Evolutionary conservation across 2,329 filamentous ascomycete species (phyloP).

Genomic region (Aspergillus melleus): DNA sequence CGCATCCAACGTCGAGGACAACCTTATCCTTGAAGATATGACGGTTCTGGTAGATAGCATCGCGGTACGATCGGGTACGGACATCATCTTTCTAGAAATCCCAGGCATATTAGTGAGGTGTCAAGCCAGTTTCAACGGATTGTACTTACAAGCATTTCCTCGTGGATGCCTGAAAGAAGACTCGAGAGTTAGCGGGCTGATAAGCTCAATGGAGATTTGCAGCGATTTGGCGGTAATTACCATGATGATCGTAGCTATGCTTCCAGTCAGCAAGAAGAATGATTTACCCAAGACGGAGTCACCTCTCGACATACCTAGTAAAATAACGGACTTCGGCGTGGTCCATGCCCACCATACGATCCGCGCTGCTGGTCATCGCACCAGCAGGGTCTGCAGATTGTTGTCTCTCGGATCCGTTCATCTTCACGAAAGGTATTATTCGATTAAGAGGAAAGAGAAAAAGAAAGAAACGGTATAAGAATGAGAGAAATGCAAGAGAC

Average conservation of each 20-base stretch:
- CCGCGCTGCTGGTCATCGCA: constrained; percentile 43
- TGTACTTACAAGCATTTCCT: constrained; percentile 89
- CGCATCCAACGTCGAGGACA: constrained; percentile 95
- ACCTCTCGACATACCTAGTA: constrained; percentile 69
- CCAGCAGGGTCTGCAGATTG: constrained; percentile 22
- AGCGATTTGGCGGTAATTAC: constrained; percentile 54
- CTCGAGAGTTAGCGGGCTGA: constrained; percentile 29
- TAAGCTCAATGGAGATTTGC: constrained; percentile 13
- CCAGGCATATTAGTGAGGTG: constrained; percentile 1
- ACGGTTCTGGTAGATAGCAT: constrained; percentile 94
- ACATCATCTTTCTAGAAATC: constrained; percentile 88
- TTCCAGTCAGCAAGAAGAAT: constrained; percentile 18
- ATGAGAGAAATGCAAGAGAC: constrained; percentile 2
- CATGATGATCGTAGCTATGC: constrained; percentile 93
- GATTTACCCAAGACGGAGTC: not conserved
- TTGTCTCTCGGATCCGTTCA: constrained; percentile 28
- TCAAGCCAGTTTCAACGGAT: constrained; percentile 1
- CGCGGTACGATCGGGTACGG: constrained; percentile 93
- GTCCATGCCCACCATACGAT: constrained; percentile 63
- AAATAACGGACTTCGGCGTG: constrained; percentile 99
- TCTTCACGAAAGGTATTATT: constrained; percentile 21
- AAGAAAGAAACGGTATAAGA: not conserved
- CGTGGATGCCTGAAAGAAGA: constrained; percentile 73
- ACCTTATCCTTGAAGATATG: constrained; percentile 91
- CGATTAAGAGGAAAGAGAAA: not conserved